Conservation (phyloP, 257 asterid genomes). For the Primulina huaijiensis region DNA sequence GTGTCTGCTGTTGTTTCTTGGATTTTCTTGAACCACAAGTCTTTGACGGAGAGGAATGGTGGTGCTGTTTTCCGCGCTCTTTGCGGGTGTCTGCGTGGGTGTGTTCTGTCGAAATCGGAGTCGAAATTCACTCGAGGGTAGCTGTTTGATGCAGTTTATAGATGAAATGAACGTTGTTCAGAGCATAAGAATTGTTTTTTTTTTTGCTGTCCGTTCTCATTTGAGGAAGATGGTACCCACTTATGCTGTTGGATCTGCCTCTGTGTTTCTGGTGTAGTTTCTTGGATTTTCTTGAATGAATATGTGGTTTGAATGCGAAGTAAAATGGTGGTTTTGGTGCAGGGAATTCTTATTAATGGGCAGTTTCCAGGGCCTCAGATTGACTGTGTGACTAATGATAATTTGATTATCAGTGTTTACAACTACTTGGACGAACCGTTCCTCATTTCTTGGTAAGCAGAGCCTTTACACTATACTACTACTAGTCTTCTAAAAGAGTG, state of each 20-base stretch:
- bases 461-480: no score
- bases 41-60: background rate
- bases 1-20: no score
- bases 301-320: conserved; percentile 10
- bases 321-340: conserved; percentile 28
- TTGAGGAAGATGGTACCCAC: background rate
- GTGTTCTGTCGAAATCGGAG: background rate
- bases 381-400: conserved; percentile 89
- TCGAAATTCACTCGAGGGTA: background rate
- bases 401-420: conserved; percentile 83
- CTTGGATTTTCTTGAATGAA: conserved; percentile 21
- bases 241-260: background rate
- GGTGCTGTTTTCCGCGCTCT: no score
- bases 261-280: conserved; percentile 5
- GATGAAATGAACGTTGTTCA: no score
- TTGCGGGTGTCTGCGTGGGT: no score
- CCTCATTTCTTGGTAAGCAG: conserved; percentile 74
- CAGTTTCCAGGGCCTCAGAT: conserved; percentile 98
- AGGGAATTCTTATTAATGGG: conserved; percentile 92
- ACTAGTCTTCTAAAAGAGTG: no score
- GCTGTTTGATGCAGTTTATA: background rate
- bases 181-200: no score
- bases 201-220: no score
- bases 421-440: conserved; percentile 89
- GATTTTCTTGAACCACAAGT: no score